These are phyloP conservation scores for Inosperma sp. DNA, from an alignment of 768 basidiomycete genomes.

Conservation along the genomic window DNA sequence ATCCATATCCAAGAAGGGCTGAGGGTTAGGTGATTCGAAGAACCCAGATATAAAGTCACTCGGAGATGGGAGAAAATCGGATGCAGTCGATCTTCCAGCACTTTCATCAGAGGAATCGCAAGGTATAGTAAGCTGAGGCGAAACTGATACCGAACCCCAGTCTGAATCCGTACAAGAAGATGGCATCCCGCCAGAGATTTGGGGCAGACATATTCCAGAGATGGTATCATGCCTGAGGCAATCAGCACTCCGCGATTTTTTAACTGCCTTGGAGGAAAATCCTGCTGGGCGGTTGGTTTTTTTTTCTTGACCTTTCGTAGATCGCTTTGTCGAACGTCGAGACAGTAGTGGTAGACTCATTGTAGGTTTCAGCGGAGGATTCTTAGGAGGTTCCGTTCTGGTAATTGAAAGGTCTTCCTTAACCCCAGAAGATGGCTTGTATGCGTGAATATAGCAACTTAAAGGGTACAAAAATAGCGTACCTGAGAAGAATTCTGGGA, in stretches of 20 bases:
- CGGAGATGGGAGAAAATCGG: constrained; percentile 20
- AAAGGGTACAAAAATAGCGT: not conserved
- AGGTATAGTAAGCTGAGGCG: constrained; percentile 26
- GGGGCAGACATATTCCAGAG: constrained; percentile 12
- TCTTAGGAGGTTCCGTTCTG: not conserved
- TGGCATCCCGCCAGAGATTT: constrained; percentile 9
- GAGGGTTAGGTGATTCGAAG: constrained; percentile 16
- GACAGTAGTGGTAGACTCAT: not conserved
- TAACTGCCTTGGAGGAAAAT: not conserved
- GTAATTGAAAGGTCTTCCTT: not conserved
- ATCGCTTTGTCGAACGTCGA: constrained; percentile 4
- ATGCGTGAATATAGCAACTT: not conserved
- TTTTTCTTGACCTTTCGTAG: constrained; percentile 1
- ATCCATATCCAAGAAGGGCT: constrained; percentile 17
- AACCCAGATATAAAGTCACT: constrained; percentile 22
- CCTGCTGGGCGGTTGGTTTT: constrained; percentile 7
- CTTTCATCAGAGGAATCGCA: constrained; percentile 20
- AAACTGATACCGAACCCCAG: constrained; percentile 19
- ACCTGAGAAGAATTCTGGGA: constrained; percentile 11
- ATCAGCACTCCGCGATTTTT: constrained; percentile 8
- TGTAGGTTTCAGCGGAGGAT: not conserved
- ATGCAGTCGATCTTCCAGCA: constrained; percentile 13
- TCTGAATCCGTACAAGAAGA: constrained; percentile 25
- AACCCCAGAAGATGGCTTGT: not conserved
- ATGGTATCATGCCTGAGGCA: constrained; percentile 6